Conservation (phyloP, 2,329 filamentous ascomycete species). For the Ceratocystis cacaofunesta region DNA sequence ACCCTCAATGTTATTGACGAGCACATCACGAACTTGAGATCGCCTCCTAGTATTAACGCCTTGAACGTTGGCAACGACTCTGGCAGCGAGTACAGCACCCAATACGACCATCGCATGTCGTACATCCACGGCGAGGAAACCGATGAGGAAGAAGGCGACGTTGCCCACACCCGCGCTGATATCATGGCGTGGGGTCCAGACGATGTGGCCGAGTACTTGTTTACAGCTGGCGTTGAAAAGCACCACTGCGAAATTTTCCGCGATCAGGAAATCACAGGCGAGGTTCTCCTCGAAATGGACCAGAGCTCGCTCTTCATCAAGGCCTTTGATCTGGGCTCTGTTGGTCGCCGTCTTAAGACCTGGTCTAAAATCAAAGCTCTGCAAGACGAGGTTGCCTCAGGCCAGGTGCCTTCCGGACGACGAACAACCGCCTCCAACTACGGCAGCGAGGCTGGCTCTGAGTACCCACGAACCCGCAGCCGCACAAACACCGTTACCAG, state of each 20-base stretch:
- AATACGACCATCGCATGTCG: slow-evolving; percentile 61
- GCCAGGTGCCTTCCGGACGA: slow-evolving; percentile 26
- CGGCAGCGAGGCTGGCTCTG: slow-evolving; percentile 44
- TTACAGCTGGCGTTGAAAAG: slow-evolving; percentile 69
- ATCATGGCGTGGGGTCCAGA: slow-evolving; percentile 67
- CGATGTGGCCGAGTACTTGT: slow-evolving; percentile 79
- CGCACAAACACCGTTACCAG: slow-evolving; percentile 44
- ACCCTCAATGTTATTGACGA: slow-evolving; percentile 93
- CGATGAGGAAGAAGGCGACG: slow-evolving; percentile 82
- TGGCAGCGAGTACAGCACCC: slow-evolving; percentile 77
- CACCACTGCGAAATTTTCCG: slow-evolving; percentile 87
- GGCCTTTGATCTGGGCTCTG: slow-evolving; percentile 82
- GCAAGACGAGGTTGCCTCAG: slow-evolving; percentile 64
- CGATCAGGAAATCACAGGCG: slow-evolving; percentile 90
- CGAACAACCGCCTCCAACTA: slow-evolving; percentile 39
- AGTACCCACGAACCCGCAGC: slow-evolving; percentile 35
- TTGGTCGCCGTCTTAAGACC: slow-evolving; percentile 76
- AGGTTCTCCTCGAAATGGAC: slow-evolving; percentile 87
- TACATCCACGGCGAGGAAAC: slow-evolving; percentile 92
- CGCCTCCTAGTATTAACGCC: slow-evolving; percentile 36
- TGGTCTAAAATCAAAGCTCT: slow-evolving; percentile 93
- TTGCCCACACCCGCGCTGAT: slow-evolving; percentile 50
- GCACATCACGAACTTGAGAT: slow-evolving; percentile 76
- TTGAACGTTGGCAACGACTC: slow-evolving; percentile 49
- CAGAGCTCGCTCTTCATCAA: slow-evolving; percentile 92